Evolutionary conservation across 805 yeast species (phyloP).

Genomic region (Teunomyces cretensis): DNA sequence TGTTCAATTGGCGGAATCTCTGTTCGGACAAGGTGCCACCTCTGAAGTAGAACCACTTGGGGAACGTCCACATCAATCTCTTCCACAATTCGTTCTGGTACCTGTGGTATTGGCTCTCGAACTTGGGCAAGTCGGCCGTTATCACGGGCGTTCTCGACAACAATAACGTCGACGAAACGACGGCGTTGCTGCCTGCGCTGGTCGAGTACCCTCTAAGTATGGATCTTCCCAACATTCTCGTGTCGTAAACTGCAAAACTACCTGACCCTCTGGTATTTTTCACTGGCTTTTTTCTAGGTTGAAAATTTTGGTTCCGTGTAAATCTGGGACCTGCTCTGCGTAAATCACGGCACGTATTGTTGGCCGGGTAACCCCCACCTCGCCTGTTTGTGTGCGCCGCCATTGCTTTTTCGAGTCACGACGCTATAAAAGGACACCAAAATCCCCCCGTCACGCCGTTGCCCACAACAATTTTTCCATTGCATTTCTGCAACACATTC

Average conservation of each 20-base stretch:
- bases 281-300: slow-evolving; percentile 6
- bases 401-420: not conserved
- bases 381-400: not conserved
- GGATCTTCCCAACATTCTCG: slow-evolving; percentile 2
- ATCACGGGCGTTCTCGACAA: slow-evolving; percentile 83
- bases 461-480: not conserved
- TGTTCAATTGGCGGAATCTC: slow-evolving; percentile 71
- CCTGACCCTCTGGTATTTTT: not conserved
- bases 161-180: slow-evolving; percentile 51
- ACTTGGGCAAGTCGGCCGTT: slow-evolving; percentile 69
- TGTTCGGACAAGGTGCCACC: slow-evolving; percentile 88
- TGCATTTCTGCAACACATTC: not conserved
- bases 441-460: not conserved
- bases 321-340: slow-evolving; percentile 5
- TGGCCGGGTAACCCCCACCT: not conserved
- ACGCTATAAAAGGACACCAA: slow-evolving; percentile 1
- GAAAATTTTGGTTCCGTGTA: slow-evolving; percentile 17
- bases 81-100: slow-evolving; percentile 86
- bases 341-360: not conserved
- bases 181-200: slow-evolving; percentile 3
- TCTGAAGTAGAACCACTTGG: slow-evolving; percentile 86
- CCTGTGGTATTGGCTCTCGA: slow-evolving; percentile 72
- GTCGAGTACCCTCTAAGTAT: slow-evolving; percentile 12
- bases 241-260: not conserved
- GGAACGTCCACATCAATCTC: slow-evolving; percentile 96